Evolutionary conservation across 306 rosid genomes (phyloP), one percentile per base, ranked within the genome.

Genomic region (Castanea crenata): DNA sequence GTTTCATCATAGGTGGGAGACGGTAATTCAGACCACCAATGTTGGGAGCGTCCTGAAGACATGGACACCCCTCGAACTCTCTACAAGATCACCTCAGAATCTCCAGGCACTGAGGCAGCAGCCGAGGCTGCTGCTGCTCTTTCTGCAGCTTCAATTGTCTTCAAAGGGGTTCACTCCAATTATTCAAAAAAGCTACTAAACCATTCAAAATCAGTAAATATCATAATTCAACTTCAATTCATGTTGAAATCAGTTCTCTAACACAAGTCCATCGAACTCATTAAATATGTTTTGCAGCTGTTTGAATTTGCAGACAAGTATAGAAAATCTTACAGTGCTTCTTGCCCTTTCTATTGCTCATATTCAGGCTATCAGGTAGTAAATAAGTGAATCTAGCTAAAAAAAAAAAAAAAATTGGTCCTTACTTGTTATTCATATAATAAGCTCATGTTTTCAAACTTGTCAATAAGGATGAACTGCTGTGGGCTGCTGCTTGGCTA

Each of bases 31-130:
- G 99, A 91, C 82, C 99, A 92, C 71, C 77, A 81, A 6, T 94
- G 97, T 55, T 91, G 98, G 98, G 97, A 94, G 92, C 89, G 97
- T 7, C 97, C 97, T 0, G 97, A 94, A 79, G 98, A 92, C 81
- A 94, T 94, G 98, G 98, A 94, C 75, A 90, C 97, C 29, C 70
- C 92, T 1, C 86, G 97, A 74, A 84, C 88, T 18, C 83, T 90
- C 3, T 87, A 82, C 83, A 94, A 91, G 84, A 88, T 91, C 81
- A 91, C 89, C 76, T 75, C 89, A 12, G 55, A 55, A 38, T 89
- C 97, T 63, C 99, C 97, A 0, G 97, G 99, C 64, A 80, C 89
- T 31, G 99, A 94, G 82, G 95, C 79, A 29, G 94, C 94, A 1
- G 97, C 97, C 16, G 98, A 93, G 11, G 86, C 90, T 16, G 88